Conservation (phyloP, 2,329 filamentous ascomycete genomes). For the Corynespora cassiicola region DNA sequence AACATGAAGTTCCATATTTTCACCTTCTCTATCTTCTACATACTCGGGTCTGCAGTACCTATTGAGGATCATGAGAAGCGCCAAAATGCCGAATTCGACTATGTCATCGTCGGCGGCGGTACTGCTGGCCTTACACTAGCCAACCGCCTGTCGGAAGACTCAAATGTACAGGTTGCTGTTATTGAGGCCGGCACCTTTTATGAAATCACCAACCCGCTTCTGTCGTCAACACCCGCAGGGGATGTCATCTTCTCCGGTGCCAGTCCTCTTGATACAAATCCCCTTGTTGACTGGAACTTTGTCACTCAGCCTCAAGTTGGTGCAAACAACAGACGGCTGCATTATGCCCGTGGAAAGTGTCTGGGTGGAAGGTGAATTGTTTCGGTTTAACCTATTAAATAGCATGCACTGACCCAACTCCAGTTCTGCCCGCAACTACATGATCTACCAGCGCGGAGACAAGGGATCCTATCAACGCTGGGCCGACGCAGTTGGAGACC, state of each 20-base stretch:
- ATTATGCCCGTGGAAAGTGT: constrained; percentile 38
- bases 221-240: constrained; percentile 22
- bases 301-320: constrained; percentile 32
- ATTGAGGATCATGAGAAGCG: constrained; percentile 2
- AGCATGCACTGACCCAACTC: background rate
- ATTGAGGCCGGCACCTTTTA: constrained; percentile 37
- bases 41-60: constrained; percentile 3
- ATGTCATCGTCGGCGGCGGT: constrained; percentile 26
- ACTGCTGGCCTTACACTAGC: constrained; percentile 23
- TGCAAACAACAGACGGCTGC: constrained; percentile 19
- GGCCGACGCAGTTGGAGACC: constrained; percentile 37
- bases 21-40: too few relatives aligned
- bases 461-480: constrained; percentile 28
- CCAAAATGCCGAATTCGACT: constrained; percentile 11
- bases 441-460: constrained; percentile 28
- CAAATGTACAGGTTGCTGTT: constrained; percentile 34
- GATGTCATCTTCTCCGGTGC: constrained; percentile 25
- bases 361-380: constrained; percentile 29
- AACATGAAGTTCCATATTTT: too few relatives aligned
- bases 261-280: constrained; percentile 25
- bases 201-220: constrained; percentile 32
- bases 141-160: constrained; percentile 19
- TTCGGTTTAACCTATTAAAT: constrained; percentile 1
- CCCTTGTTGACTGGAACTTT: constrained; percentile 37
- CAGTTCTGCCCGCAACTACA: constrained; percentile 26